phyloP scores from a whole-genome alignment of 208 protist species.

The Trypanosoma lewisi region DNA sequence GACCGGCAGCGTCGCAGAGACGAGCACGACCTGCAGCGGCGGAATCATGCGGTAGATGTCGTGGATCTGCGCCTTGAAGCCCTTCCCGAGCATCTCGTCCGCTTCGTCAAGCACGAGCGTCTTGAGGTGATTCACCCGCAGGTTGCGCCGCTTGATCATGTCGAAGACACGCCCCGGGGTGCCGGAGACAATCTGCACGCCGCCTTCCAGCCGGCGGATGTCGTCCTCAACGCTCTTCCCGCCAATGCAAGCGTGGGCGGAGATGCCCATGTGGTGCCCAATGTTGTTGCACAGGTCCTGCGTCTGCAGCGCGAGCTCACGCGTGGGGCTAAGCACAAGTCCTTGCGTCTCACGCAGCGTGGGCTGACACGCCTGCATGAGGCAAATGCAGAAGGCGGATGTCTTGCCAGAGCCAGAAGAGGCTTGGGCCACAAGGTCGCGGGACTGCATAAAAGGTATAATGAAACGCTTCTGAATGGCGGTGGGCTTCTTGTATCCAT shows the following conservation, averaged over 20 bases:
- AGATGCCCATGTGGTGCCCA: conserved; percentile 92
- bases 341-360: conserved; percentile 88
- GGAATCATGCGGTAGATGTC: conserved; percentile 96
- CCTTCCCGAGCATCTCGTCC: conserved; percentile 99
- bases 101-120: conserved; percentile 99
- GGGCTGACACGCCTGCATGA: conserved; percentile 88
- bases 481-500: conserved; percentile 98
- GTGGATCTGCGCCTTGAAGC: conserved; percentile 99
- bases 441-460: conserved; percentile 82
- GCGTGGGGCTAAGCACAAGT: conserved; percentile 97
- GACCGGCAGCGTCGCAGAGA: conserved; percentile 86
- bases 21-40: conserved; percentile 88
- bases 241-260: conserved; percentile 88
- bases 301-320: conserved; percentile 98
- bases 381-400: conserved; percentile 95
- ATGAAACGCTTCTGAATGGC: conserved; percentile 99
- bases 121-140: conserved; percentile 84
- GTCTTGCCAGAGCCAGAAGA: conserved; percentile 99
- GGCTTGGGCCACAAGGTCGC: conserved; percentile 97
- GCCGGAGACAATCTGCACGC: conserved; percentile 96
- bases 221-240: conserved; percentile 94
- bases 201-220: conserved; percentile 85
- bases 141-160: conserved; percentile 93
- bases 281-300: conserved; percentile 93
- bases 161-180: conserved; percentile 98